Evolutionary conservation across 2,329 filamentous ascomycete species (phyloP).

Genomic region (Penicillium sumatraense): DNA sequence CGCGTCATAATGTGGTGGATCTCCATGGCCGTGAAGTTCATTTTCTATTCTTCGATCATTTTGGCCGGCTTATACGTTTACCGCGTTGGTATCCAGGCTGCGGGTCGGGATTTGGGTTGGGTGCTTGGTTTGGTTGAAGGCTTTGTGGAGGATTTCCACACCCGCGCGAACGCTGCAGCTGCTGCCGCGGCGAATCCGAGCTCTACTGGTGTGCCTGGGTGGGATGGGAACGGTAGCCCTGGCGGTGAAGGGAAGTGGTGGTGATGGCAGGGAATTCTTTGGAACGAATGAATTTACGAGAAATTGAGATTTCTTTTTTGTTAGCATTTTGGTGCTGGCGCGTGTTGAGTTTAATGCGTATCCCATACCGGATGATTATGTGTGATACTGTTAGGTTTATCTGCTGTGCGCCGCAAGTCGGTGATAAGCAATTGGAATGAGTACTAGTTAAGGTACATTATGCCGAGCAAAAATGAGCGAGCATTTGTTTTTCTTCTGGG

Average conservation of each 20-base stretch:
- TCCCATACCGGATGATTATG: no score
- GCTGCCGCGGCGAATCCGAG: constrained; percentile 34
- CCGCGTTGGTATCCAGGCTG: constrained; percentile 38
- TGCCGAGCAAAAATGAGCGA: not conserved
- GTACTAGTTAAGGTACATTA: not conserved
- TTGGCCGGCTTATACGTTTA: constrained; percentile 63
- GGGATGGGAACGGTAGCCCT: not conserved
- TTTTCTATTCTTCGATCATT: constrained; percentile 73
- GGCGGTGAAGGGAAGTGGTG: not conserved
- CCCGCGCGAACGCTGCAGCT: constrained; percentile 35
- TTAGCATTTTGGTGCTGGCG: no score
- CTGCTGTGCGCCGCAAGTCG: no score
- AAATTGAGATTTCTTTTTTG: no score
- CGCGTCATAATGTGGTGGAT: constrained; percentile 62
- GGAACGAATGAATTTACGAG: no score
- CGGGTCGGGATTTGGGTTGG: constrained; percentile 48
- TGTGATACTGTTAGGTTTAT: no score
- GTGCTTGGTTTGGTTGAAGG: constrained; percentile 68
- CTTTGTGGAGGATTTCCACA: constrained; percentile 64
- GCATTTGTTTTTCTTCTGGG: not conserved
- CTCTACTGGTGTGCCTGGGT: not conserved
- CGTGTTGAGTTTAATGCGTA: no score
- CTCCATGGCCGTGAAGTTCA: not conserved
- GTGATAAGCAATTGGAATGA: not conserved
- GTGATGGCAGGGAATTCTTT: no score